A percentile compares a stretch with the other conserved stretches of the same genome.
phyloP scores from a whole-genome alignment of 192 early-diverging fungal species.

The Lobosporangium transversale region DNA sequence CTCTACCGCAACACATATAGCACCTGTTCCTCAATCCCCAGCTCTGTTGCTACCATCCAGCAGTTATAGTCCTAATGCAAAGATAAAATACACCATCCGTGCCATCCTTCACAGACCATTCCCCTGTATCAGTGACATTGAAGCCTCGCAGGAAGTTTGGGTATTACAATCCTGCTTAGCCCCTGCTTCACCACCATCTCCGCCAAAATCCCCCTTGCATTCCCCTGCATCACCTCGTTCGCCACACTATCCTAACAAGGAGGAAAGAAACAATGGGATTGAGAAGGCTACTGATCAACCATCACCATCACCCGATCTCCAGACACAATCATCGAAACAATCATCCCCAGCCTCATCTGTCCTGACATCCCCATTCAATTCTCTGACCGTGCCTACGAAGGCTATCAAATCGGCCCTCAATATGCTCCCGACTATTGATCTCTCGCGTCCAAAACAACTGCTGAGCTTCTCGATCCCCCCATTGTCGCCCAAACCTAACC shows the following conservation, averaged over 20 bases:
- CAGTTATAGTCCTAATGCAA: conserved; percentile 26
- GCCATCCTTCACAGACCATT: conserved; percentile 45
- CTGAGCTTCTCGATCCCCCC: not conserved
- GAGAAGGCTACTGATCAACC: too few species aligned
- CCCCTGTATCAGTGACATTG: conserved; percentile 29
- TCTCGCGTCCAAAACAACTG: conserved; percentile 16
- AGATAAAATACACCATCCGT: conserved; percentile 33
- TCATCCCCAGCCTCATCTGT: not conserved
- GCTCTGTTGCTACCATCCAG: conserved; percentile 28
- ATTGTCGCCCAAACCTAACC: not conserved
- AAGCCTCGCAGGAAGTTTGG: conserved; percentile 44
- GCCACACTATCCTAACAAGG: too few species aligned
- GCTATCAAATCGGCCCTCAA: conserved; percentile 31
- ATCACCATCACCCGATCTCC: not conserved
- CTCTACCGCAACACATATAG: not conserved
- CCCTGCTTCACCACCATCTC: conserved; percentile 3
- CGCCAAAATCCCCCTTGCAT: not conserved
- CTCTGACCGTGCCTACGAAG: conserved; percentile 21
- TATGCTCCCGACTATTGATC: conserved; percentile 23
- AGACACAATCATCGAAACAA: not conserved
- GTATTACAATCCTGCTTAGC: conserved; percentile 31
- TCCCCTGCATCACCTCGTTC: too few species aligned
- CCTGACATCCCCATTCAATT: too few species aligned
- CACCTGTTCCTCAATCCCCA: not conserved
- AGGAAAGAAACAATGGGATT: not conserved